phyloP scores from a whole-genome alignment of 2,329 filamentous ascomycete species.

The Aureobasidium lini region DNA sequence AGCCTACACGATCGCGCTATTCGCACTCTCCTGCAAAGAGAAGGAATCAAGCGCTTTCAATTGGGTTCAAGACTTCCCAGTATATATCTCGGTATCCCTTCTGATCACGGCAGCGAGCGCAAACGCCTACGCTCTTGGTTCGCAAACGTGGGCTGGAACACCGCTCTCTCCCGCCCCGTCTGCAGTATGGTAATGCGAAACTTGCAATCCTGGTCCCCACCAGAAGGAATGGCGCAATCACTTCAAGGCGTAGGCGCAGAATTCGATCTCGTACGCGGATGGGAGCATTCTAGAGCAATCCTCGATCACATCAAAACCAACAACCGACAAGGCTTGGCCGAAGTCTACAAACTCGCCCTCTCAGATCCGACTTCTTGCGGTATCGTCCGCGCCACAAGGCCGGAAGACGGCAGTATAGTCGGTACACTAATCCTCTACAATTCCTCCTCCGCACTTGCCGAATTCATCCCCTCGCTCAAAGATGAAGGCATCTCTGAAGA shows the following conservation, averaged over 20 bases:
- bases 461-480: slow-evolving; percentile 61
- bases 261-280: slow-evolving; percentile 77
- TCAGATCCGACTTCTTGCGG: slow-evolving; percentile 65
- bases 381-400: slow-evolving; percentile 72
- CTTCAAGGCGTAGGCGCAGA: slow-evolving; percentile 65
- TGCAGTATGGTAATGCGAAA: slow-evolving; percentile 69
- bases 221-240: slow-evolving; percentile 67
- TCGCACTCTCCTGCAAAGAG: slow-evolving; percentile 62
- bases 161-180: slow-evolving; percentile 52
- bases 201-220: slow-evolving; percentile 64
- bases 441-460: slow-evolving; percentile 58
- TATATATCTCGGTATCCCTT: slow-evolving; percentile 80
- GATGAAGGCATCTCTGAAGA: slow-evolving; percentile 27
- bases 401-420: slow-evolving; percentile 58
- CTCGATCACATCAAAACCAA: slow-evolving; percentile 67
- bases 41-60: slow-evolving; percentile 70
- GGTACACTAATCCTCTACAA: slow-evolving; percentile 77
- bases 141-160: slow-evolving; percentile 78
- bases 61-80: slow-evolving; percentile 73
- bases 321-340: slow-evolving; percentile 68
- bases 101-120: slow-evolving; percentile 52
- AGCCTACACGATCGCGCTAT: slow-evolving; percentile 83
- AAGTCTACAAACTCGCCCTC: slow-evolving; percentile 71
- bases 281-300: slow-evolving; percentile 66
- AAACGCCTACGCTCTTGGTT: slow-evolving; percentile 71